A percentile compares a stretch with the other conserved stretches of the same genome.
phyloP scores from a whole-genome alignment of 257 asterid species.

The Solanum virginianum region DNA sequence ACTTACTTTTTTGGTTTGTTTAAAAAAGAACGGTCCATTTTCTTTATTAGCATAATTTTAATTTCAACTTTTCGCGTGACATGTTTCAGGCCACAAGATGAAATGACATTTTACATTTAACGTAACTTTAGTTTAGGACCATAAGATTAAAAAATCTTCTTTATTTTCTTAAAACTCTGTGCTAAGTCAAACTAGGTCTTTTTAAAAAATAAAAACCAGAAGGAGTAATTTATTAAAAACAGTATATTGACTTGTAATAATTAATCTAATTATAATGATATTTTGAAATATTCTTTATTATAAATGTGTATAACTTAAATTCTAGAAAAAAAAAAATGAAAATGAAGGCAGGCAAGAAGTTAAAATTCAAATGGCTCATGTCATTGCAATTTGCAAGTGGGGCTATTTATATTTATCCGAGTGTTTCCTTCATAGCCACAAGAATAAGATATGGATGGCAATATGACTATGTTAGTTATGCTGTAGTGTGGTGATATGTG shows the following conservation, averaged over 20 bases:
- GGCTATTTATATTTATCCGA: neutral
- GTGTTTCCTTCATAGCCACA: neutral
- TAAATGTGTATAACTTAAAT: neutral
- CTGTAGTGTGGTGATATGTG: neutral
- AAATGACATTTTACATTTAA: too few relatives aligned
- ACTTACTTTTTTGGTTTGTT: too few relatives aligned
- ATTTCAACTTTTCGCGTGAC: too few relatives aligned
- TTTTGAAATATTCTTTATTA: neutral
- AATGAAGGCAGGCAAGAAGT: neutral
- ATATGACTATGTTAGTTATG: neutral
- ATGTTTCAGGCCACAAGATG: too few relatives aligned
- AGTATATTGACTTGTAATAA: neutral
- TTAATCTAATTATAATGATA: neutral
- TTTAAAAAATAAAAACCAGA: too few relatives aligned
- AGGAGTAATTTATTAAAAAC: neutral
- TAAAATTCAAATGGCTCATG: neutral
- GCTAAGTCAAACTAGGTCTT: too few relatives aligned
- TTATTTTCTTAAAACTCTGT: too few relatives aligned
- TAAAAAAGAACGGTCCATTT: too few relatives aligned
- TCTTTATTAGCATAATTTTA: too few relatives aligned
- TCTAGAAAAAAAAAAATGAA: neutral
- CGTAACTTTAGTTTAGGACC: too few relatives aligned
- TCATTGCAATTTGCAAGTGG: neutral
- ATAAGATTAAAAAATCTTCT: too few relatives aligned
- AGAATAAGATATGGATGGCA: neutral